Percentiles rank a stretch among this genome's conserved stretches.
Conservation (phyloP, 1,284 basidiomycete species). For the Hemileia vastatrix region DNA sequence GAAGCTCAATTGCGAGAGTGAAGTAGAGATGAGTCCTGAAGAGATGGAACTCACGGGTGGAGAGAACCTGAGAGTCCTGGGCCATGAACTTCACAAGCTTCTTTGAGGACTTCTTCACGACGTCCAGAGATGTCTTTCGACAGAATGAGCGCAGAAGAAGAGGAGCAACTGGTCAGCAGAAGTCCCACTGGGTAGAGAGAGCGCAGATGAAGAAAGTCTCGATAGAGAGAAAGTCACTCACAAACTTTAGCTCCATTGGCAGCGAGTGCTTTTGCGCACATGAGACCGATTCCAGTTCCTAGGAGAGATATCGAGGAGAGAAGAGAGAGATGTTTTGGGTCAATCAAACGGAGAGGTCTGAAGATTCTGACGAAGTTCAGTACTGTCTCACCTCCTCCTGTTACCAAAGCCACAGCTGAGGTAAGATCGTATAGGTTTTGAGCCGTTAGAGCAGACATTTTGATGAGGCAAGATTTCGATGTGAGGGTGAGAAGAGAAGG, state of each 20-base stretch:
- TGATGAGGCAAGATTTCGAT: too few species aligned
- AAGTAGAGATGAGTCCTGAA: too few species aligned
- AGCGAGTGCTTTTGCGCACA: too few species aligned
- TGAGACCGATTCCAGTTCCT: conserved; percentile 30
- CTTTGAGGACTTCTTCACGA: too few species aligned
- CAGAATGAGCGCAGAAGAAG: not conserved
- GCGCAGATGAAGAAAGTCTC: not conserved
- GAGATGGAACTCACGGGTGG: too few species aligned
- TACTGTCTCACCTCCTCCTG: conserved; percentile 28
- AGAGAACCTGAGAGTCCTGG: too few species aligned
- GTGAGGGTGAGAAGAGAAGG: too few species aligned
- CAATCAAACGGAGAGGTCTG: not conserved
- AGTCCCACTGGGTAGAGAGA: not conserved
- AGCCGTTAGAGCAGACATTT: not conserved
- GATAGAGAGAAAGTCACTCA: conserved; percentile 6
- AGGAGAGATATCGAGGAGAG: too few species aligned
- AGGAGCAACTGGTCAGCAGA: not conserved
- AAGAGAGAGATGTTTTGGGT: not conserved
- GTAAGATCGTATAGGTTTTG: conserved; percentile 27
- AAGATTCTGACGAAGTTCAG: not conserved
- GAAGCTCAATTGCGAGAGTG: too few species aligned
- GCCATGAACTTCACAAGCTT: too few species aligned
- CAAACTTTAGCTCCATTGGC: too few species aligned
- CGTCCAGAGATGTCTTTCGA: too few species aligned
- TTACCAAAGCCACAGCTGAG: conserved; percentile 34